These are phyloP conservation scores for Sarocladium brachiariae DNA, from an alignment of 2,329 filamentous ascomycete genomes.

Conservation along the genomic window DNA sequence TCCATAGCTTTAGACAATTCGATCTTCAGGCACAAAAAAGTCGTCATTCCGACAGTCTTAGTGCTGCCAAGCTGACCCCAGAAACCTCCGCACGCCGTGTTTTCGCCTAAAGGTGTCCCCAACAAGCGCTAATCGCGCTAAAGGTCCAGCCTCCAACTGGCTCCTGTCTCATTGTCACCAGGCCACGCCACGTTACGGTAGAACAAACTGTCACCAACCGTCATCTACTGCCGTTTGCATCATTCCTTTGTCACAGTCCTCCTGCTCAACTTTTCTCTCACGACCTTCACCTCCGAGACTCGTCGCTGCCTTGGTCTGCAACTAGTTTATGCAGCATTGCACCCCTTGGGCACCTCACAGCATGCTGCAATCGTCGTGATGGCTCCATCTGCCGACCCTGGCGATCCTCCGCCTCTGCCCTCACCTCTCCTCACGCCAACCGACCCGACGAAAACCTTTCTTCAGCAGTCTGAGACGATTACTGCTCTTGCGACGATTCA, in stretches of 20 bases:
- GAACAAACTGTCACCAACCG: neutral
- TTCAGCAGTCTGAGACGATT: neutral
- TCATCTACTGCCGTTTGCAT: neutral
- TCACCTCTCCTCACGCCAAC: slow-evolving; percentile 10
- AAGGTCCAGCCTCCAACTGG: neutral
- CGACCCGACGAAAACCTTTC: neutral
- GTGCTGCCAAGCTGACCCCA: neutral
- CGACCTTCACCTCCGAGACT: no score
- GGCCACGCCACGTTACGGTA: no score
- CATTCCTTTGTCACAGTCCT: neutral
- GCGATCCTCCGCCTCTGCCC: slow-evolving; percentile 4
- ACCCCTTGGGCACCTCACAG: neutral
- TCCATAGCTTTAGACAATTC: no score
- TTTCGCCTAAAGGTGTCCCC: neutral
- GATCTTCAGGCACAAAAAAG: no score
- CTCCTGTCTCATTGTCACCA: neutral
- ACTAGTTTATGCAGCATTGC: neutral
- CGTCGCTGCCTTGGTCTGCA: no score
- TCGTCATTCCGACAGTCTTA: no score
- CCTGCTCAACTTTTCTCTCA: neutral
- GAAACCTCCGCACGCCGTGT: neutral
- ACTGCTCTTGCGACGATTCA: slow-evolving; percentile 13
- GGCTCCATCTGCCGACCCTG: slow-evolving; percentile 8
- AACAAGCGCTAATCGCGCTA: neutral
- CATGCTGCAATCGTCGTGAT: slow-evolving; percentile 4